phyloP scores from a whole-genome alignment of 495 filamentous ascomycete species.

The Margaritispora aquatica region DNA sequence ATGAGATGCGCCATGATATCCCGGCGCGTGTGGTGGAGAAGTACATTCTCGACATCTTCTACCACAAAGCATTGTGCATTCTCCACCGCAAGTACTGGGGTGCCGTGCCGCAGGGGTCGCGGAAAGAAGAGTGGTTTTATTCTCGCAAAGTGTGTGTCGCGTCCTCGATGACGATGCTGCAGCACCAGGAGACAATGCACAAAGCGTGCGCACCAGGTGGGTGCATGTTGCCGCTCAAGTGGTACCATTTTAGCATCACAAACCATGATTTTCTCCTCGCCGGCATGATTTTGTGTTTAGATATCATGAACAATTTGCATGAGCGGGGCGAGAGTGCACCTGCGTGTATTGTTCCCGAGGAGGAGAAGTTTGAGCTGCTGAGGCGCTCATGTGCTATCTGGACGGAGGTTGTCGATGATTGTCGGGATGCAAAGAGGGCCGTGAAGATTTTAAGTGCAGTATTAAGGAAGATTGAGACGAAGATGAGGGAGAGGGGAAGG shows the following conservation, averaged over 20 bases:
- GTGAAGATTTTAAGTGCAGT: constrained; percentile 12
- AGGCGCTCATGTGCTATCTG: constrained; percentile 13
- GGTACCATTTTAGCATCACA: constrained; percentile 37
- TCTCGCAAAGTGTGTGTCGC: constrained; percentile 63
- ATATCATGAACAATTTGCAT: constrained; percentile 16
- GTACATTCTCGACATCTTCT: constrained; percentile 61
- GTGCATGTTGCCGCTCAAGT: constrained; percentile 29
- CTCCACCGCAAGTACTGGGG: constrained; percentile 53
- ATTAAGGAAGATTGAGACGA: constrained; percentile 5
- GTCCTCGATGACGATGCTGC: constrained; percentile 57
- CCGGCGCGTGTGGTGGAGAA: constrained; percentile 50
- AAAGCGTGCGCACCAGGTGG: constrained; percentile 34
- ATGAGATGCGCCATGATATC: constrained; percentile 17
- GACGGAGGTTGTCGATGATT: constrained; percentile 17
- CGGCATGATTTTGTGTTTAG: constrained; percentile 38
- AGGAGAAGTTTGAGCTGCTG: constrained; percentile 7
- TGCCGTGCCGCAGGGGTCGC: constrained; percentile 50
- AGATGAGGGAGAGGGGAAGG: constrained; percentile 2
- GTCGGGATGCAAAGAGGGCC: constrained; percentile 13
- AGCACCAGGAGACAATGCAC: constrained; percentile 34
- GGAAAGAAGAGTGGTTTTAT: constrained; percentile 54
- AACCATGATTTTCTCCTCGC: constrained; percentile 44
- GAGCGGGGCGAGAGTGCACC: neutral
- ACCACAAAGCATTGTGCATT: constrained; percentile 64
- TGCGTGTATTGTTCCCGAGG: neutral